Base-by-base conservation (phyloP, 2,329 filamentous ascomycete species). In the Dryadomyces quercus-mongolicae region DNA sequence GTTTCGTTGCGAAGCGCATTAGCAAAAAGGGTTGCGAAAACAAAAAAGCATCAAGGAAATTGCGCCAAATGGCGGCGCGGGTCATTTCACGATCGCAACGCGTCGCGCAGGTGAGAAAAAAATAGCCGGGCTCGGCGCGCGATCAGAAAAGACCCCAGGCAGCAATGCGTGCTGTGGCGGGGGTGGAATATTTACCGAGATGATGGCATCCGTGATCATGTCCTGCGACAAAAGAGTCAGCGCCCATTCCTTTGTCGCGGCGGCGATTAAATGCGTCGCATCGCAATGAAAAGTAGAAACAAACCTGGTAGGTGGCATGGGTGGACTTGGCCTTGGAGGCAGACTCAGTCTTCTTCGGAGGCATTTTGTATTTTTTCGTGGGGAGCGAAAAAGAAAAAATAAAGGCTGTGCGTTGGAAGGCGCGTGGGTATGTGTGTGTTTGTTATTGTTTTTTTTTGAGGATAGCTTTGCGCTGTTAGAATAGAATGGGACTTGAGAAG, bases 201-300 rank as follows among this genome's bases (percentile, higher is more conserved):
- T 67, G 65, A 82, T 82, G 54, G 77, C 78, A 66, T 82, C 78
- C 53, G 73, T 78, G 65, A 82, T 82, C 78, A 82, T 82, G 64
- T 80, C 78, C 78, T 82, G 57, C 40, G 58, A 40, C 40, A 31
- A 16, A 2, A 15, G 9, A 21, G 10, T 43, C 13, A 36, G 34
- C 46, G 45, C 49, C 31, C 20, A 45, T 25, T 20, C 18, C 18
- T 31, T 31, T 31, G 25, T 31, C 25, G n/a, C 25, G 8, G 25
- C 8, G 25, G 25, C 25, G 25, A 31, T 12, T 12, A 40, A 49
- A 21, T 8, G n/a, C n/a, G n/a, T 50, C 47, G 47, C 34, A 3
- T 4, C 2, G 13, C 47, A 42, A 46, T 34, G 22, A 6, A 16
- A n/a, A 1, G 38, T 2, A 42, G 12, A 46, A 40, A 69, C 76